phyloP scores from a whole-genome alignment of 306 rosid species.

The Vigna radiata region DNA sequence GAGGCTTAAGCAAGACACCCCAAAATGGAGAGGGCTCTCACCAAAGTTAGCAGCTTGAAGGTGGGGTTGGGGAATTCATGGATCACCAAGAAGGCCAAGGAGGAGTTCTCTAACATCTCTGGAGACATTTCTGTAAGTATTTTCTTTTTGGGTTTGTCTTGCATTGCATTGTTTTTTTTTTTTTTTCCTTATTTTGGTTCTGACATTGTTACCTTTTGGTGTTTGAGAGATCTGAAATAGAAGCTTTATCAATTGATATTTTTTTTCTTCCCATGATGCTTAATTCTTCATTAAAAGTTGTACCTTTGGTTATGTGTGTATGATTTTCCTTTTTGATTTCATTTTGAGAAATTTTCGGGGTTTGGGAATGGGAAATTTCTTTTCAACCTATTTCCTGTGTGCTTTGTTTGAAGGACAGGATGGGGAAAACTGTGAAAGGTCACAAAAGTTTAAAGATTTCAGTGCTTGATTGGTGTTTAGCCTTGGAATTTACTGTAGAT shows the following conservation, averaged over 20 bases:
- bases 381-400: background rate
- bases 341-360: constrained; percentile 10
- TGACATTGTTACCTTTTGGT: constrained; percentile 22
- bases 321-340: background rate
- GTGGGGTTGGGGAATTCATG: constrained; percentile 73
- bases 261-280: background rate
- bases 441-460: background rate
- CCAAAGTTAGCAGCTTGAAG: constrained; percentile 82
- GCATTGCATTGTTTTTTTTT: constrained; percentile 10
- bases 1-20: background rate
- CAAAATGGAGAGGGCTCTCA: constrained; percentile 90
- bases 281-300: constrained; percentile 2
- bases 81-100: constrained; percentile 93
- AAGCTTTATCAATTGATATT: background rate
- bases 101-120: constrained; percentile 78
- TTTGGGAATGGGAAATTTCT: background rate
- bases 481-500: background rate
- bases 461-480: background rate
- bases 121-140: constrained; percentile 77
- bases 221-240: constrained; percentile 56
- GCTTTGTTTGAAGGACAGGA: background rate
- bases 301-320: constrained; percentile 5
- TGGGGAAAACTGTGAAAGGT: constrained; percentile 20
- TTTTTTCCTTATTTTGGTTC: constrained; percentile 38
- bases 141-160: constrained; percentile 7